Conservation (phyloP, 306 rosid genomes). For the Luffa aegyptiaca region DNA sequence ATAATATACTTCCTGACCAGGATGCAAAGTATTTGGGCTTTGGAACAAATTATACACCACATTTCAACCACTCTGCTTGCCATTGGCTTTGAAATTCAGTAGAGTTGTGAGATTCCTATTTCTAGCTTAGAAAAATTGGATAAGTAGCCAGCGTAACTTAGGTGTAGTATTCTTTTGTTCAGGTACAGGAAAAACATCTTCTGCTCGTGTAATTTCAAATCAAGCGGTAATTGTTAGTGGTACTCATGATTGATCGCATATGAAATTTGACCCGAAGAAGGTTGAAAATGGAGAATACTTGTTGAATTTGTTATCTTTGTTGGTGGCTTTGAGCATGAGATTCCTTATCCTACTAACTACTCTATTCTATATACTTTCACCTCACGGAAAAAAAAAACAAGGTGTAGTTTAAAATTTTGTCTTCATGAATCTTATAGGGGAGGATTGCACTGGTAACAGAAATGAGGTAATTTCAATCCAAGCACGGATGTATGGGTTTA, state of each 20-base stretch:
- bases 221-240: constrained; percentile 41
- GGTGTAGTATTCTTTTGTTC: constrained; percentile 22
- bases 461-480: no score
- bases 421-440: no score
- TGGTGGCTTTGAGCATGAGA: neutral
- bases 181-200: constrained; percentile 96
- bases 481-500: no score
- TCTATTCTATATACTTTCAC: neutral
- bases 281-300: neutral
- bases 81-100: constrained; percentile 7
- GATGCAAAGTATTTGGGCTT: neutral
- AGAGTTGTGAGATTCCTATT: constrained; percentile 4
- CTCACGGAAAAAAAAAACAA: neutral
- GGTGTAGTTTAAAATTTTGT: neutral
- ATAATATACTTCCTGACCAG: neutral
- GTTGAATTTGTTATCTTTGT: neutral
- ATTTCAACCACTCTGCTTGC: neutral
- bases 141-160: constrained; percentile 9
- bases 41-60: neutral
- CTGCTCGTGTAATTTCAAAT: constrained; percentile 89
- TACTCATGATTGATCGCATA: neutral
- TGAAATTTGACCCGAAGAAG: neutral
- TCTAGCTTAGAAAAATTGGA: neutral
- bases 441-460: no score
- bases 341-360: neutral